These are phyloP conservation scores for Raphidocelis subcapitata DNA, from an alignment of 139 green algal species.

Conservation along the genomic window DNA sequence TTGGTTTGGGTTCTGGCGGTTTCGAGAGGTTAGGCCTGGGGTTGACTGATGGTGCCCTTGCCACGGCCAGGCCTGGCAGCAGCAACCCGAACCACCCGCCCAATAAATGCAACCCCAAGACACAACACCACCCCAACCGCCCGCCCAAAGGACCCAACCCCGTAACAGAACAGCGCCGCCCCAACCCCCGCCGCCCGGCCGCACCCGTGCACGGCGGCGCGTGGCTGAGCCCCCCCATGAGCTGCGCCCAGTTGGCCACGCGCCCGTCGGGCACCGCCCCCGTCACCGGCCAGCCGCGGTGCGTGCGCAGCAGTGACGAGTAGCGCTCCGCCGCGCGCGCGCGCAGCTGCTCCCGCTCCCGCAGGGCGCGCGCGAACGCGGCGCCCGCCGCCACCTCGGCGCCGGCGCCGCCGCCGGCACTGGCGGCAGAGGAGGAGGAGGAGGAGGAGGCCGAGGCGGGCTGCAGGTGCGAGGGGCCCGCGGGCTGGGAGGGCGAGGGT, in stretches of 20 bases:
- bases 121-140: too few relatives aligned
- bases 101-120: too few relatives aligned
- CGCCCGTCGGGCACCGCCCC: slow-evolving; percentile 20
- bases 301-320: neutral
- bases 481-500: too few relatives aligned
- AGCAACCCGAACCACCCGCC: too few relatives aligned
- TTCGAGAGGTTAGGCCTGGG: too few relatives aligned
- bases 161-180: too few relatives aligned
- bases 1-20: too few relatives aligned
- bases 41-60: neutral
- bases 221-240: slow-evolving; percentile 32
- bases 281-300: slow-evolving; percentile 48
- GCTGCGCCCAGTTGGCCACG: slow-evolving; percentile 47
- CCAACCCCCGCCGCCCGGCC: too few relatives aligned
- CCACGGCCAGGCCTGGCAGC: neutral
- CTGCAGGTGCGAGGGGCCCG: too few relatives aligned
- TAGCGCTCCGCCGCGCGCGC: neutral
- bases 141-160: too few relatives aligned
- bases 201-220: slow-evolving; percentile 54
- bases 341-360: neutral
- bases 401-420: neutral
- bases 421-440: neutral
- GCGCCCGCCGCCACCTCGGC: too few relatives aligned
- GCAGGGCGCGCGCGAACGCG: neutral
- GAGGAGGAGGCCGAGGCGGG: neutral